phyloP scores from a whole-genome alignment of 768 basidiomycete species.

The Gloeopeniophorella convolvens region DNA sequence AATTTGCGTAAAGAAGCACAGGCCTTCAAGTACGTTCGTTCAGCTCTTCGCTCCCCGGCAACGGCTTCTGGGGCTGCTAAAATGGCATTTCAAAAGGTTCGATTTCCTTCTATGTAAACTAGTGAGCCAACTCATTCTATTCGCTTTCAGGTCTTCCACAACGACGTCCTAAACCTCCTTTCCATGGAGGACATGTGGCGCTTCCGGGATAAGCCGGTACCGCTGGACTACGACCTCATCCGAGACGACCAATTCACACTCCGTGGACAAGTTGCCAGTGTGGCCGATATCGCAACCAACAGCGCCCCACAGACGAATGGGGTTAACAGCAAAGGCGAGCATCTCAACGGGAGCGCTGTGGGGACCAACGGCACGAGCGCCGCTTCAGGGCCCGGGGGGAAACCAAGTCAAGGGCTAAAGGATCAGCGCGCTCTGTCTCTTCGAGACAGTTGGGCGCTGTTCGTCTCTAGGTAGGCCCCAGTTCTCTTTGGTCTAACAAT shows the following conservation, averaged over 20 bases:
- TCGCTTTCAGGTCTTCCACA: conserved; percentile 66
- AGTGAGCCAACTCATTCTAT: not conserved
- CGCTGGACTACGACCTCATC: conserved; percentile 79
- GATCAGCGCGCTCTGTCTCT: conserved; percentile 77
- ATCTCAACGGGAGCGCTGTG: conserved; percentile 20
- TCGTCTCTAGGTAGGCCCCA: conserved; percentile 66
- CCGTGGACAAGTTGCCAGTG: conserved; percentile 21
- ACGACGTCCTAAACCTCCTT: conserved; percentile 83
- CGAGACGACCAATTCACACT: conserved; percentile 53
- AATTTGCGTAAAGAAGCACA: conserved; percentile 83
- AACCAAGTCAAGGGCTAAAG: conserved; percentile 42
- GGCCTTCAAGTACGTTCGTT: conserved; percentile 79
- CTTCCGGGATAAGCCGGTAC: conserved; percentile 75
- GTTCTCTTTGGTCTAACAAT: not conserved
- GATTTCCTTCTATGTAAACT: not conserved
- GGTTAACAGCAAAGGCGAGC: not conserved
- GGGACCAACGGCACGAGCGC: conserved; percentile 12
- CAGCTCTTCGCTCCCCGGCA: conserved; percentile 46
- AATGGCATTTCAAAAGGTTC: conserved; percentile 79
- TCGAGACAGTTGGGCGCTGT: conserved; percentile 76
- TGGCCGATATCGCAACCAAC: conserved; percentile 20
- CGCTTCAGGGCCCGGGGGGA: conserved; percentile 4
- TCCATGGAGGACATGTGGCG: conserved; percentile 98
- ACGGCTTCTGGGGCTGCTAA: conserved; percentile 48
- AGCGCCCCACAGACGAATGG: conserved; percentile 22